phyloP scores from a whole-genome alignment of 169 alveolate species.

The Plasmodium cynomolgi region DNA sequence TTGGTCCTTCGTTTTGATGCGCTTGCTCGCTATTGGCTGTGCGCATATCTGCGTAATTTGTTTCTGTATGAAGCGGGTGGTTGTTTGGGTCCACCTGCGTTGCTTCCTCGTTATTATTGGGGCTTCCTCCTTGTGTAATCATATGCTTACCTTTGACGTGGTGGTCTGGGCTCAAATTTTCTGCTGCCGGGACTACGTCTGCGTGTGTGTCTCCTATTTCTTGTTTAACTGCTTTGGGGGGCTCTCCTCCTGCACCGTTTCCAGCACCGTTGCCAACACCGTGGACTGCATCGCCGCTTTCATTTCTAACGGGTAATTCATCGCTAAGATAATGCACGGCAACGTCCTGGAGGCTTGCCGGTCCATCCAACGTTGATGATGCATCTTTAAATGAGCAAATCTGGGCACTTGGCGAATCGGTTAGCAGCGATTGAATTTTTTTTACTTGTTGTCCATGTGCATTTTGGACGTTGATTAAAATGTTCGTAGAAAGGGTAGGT shows the following conservation, averaged over 20 bases:
- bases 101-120: not conserved
- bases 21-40: not conserved
- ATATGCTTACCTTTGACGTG: not conserved
- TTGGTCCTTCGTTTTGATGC: not conserved
- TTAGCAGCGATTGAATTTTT: not conserved
- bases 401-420: not conserved
- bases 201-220: not conserved
- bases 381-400: not conserved
- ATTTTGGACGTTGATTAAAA: constrained; percentile 1
- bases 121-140: not conserved
- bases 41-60: not conserved
- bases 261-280: not conserved
- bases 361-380: not conserved
- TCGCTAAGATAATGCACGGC: not conserved
- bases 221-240: not conserved
- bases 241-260: too few species aligned
- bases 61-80: not conserved
- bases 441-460: not conserved
- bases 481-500: not conserved
- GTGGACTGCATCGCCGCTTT: not conserved
- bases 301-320: not conserved
- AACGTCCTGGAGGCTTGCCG: not conserved
- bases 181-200: not conserved
- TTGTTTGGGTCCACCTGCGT: not conserved
- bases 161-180: not conserved